phyloP scores from a whole-genome alignment of 768 basidiomycete species.

The Mycena olivaceomarginata region DNA sequence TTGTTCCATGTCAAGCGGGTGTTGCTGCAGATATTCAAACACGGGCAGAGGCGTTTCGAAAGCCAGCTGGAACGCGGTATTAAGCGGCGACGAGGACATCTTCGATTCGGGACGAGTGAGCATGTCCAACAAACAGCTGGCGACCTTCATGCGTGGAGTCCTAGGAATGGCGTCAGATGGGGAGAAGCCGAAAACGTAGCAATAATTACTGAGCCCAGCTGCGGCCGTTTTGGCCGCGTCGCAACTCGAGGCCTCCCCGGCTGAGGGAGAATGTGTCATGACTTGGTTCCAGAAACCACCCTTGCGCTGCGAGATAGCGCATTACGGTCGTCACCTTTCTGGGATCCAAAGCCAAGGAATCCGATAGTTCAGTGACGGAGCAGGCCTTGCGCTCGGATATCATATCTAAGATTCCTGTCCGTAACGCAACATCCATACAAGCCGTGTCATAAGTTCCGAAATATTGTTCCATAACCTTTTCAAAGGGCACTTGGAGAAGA shows the following conservation, averaged over 20 bases:
- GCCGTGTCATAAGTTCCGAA: slow-evolving; percentile 25
- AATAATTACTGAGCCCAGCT: neutral
- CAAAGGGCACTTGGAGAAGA: slow-evolving; percentile 19
- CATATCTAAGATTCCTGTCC: slow-evolving; percentile 16
- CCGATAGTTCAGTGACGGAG: slow-evolving; percentile 1
- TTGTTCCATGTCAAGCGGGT: slow-evolving; percentile 8
- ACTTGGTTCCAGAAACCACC: slow-evolving; percentile 13
- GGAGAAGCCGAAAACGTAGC: neutral
- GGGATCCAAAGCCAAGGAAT: neutral
- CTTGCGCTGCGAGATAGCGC: slow-evolving; percentile 23
- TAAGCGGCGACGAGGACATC: neutral
- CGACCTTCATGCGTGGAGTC: neutral
- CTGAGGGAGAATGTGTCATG: neutral
- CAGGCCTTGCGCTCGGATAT: neutral
- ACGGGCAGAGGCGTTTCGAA: neutral
- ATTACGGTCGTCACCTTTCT: slow-evolving; percentile 3
- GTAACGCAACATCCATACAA: slow-evolving; percentile 5
- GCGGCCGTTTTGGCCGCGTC: neutral
- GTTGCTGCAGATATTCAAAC: slow-evolving; percentile 2
- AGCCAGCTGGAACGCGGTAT: slow-evolving; percentile 14
- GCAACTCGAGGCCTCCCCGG: slow-evolving; percentile 11
- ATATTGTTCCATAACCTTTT: slow-evolving; percentile 21
- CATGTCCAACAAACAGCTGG: slow-evolving; percentile 13
- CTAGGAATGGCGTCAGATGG: neutral
- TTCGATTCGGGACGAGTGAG: slow-evolving; percentile 7